These are phyloP conservation scores for Phytopythium cucurbitacearum DNA, from an alignment of 352 stramenopile genomes.

Conservation along the genomic window DNA sequence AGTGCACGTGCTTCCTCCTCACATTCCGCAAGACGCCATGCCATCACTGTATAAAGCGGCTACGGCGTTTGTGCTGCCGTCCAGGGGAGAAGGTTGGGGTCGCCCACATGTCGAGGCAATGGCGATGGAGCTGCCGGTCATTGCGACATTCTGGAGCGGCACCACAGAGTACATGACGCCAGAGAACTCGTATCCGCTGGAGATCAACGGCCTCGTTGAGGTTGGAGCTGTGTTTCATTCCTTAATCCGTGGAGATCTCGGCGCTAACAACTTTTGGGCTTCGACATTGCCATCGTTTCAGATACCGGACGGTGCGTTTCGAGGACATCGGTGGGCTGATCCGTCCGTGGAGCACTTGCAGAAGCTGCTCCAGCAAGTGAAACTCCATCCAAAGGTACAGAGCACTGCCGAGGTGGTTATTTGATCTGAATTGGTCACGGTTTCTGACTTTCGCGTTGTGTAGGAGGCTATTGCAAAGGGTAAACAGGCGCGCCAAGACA, in stretches of 20 bases:
- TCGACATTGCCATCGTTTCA: slow-evolving; percentile 11
- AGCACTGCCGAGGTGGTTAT: no score
- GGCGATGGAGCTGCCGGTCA: slow-evolving; percentile 87
- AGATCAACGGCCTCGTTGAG: slow-evolving; percentile 76
- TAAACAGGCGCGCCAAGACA: slow-evolving; percentile 62
- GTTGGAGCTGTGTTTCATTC: slow-evolving; percentile 15
- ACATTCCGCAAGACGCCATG: slow-evolving; percentile 52
- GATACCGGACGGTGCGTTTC: slow-evolving; percentile 78
- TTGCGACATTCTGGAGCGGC: slow-evolving; percentile 92
- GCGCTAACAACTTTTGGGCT: no score
- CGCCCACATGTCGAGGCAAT: slow-evolving; percentile 93
- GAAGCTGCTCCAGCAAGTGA: slow-evolving; percentile 55
- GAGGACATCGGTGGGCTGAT: slow-evolving; percentile 82
- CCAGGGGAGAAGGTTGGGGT: slow-evolving; percentile 92
- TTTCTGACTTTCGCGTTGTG: not conserved
- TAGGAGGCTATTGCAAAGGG: slow-evolving; percentile 69
- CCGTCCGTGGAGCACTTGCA: slow-evolving; percentile 71
- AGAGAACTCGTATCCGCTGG: slow-evolving; percentile 79
- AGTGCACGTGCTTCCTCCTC: slow-evolving; percentile 57
- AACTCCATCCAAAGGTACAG: slow-evolving; percentile 49
- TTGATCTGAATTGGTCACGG: not conserved
- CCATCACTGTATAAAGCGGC: slow-evolving; percentile 73
- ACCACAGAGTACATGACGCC: slow-evolving; percentile 88
- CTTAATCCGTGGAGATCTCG: no score
- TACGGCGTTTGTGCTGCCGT: slow-evolving; percentile 87